Conservation (phyloP, 2,329 filamentous ascomycete species). For the Didymella exigua region DNA sequence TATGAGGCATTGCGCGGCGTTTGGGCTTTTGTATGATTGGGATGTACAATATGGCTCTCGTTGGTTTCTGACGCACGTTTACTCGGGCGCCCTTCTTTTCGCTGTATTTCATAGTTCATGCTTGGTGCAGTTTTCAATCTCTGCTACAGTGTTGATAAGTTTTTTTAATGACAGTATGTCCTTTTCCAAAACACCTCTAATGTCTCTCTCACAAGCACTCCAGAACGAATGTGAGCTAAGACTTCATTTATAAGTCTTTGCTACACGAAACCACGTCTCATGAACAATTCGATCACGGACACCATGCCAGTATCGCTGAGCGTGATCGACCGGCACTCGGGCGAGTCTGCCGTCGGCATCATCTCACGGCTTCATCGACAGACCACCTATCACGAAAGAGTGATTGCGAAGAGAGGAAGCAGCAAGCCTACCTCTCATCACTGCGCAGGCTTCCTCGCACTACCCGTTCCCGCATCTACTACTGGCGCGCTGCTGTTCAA, state of each 20-base stretch:
- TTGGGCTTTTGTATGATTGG: slow-evolving; percentile 6
- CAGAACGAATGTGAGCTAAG: not conserved
- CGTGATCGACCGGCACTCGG: not conserved
- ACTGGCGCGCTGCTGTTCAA: slow-evolving; percentile 16
- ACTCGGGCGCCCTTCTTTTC: not conserved
- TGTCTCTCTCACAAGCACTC: not conserved
- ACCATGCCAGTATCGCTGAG: not conserved
- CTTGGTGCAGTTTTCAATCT: not conserved
- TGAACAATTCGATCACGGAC: no score
- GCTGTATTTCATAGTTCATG: not conserved
- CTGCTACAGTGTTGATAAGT: not conserved
- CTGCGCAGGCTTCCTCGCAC: not conserved
- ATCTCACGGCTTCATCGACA: no score
- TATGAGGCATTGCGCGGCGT: slow-evolving; percentile 20
- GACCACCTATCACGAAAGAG: not conserved
- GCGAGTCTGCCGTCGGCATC: not conserved
- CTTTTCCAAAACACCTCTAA: not conserved
- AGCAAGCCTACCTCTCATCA: not conserved
- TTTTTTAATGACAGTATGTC: not conserved
- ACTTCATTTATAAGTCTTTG: not conserved
- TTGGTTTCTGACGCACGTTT: not conserved
- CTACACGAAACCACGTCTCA: not conserved
- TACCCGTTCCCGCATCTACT: not conserved
- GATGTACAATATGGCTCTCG: slow-evolving; percentile 6
- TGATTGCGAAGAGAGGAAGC: not conserved